These are phyloP conservation scores for Solanum dulcamara DNA, from an alignment of 257 asterid genomes.

Conservation along the genomic window DNA sequence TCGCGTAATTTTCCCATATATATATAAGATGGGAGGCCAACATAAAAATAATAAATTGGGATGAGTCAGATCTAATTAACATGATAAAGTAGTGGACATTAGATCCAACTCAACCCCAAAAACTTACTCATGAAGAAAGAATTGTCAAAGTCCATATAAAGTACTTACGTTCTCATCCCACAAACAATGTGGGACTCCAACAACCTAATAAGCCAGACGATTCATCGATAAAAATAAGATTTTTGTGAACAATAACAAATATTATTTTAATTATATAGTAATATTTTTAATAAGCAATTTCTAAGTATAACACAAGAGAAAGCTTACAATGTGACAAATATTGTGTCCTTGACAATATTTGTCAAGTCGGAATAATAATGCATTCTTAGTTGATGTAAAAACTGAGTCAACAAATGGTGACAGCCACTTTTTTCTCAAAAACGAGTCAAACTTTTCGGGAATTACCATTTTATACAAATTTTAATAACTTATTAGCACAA, in stretches of 20 bases:
- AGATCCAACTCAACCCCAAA: not conserved
- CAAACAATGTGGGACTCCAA: not conserved
- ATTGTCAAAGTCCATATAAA: fast-evolving
- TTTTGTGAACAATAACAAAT: not conserved
- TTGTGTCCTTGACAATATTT: not conserved
- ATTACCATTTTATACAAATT: not conserved
- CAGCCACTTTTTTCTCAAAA: not conserved
- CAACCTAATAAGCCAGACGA: not conserved
- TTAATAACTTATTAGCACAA: not conserved
- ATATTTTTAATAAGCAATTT: not conserved
- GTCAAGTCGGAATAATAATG: not conserved
- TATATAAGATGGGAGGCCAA: not conserved
- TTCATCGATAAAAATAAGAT: not conserved
- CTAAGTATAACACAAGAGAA: not conserved
- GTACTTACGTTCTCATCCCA: not conserved
- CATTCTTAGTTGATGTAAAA: not conserved
- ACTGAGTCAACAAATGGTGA: not conserved
- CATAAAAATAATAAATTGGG: not conserved
- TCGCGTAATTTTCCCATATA: too few species aligned
- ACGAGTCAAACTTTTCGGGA: not conserved
- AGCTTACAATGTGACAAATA: not conserved
- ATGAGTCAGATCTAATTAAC: not conserved
- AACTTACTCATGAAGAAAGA: not conserved
- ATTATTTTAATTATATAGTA: too few species aligned
- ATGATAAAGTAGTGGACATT: not conserved